phyloP scores from a whole-genome alignment of 345 rosid genomes.

The Hibiscus tridactylites region DNA sequence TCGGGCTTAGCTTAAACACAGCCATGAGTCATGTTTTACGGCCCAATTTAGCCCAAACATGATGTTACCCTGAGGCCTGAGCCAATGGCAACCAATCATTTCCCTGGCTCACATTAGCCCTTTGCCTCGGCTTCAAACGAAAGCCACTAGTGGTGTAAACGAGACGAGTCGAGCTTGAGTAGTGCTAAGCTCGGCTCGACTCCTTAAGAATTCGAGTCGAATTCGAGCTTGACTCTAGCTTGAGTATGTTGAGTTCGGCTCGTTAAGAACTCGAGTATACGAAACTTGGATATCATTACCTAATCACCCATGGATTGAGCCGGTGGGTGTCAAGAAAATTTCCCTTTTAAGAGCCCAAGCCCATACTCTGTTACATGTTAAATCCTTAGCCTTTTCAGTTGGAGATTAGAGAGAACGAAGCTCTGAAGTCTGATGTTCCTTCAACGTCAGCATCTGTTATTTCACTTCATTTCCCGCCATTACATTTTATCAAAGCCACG shows the following conservation, averaged over 20 bases:
- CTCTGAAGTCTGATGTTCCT: not conserved
- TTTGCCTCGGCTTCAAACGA: not conserved
- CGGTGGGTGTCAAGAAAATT: not conserved
- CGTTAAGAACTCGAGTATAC: too few species aligned
- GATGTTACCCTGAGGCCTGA: not conserved
- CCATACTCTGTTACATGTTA: not conserved
- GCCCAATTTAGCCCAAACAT: not conserved
- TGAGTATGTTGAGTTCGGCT: too few species aligned
- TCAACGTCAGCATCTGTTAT: not conserved
- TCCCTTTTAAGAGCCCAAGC: not conserved
- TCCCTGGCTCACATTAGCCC: not conserved
- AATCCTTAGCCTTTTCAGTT: not conserved
- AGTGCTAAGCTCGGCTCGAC: too few species aligned
- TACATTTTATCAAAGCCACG: not conserved
- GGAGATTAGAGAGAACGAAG: not conserved
- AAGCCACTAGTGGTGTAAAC: not conserved
- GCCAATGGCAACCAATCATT: not conserved
- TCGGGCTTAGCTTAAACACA: too few species aligned
- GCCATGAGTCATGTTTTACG: too few species aligned
- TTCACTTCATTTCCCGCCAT: conserved; percentile 11
- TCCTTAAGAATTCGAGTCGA: too few species aligned
- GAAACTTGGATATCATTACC: too few species aligned
- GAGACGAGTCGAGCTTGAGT: too few species aligned
- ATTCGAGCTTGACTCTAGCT: too few species aligned
- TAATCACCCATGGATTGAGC: too few species aligned